Evolutionary conservation across 352 stramenopile species (phyloP).

Genomic region (Globisporangium spinosum): DNA sequence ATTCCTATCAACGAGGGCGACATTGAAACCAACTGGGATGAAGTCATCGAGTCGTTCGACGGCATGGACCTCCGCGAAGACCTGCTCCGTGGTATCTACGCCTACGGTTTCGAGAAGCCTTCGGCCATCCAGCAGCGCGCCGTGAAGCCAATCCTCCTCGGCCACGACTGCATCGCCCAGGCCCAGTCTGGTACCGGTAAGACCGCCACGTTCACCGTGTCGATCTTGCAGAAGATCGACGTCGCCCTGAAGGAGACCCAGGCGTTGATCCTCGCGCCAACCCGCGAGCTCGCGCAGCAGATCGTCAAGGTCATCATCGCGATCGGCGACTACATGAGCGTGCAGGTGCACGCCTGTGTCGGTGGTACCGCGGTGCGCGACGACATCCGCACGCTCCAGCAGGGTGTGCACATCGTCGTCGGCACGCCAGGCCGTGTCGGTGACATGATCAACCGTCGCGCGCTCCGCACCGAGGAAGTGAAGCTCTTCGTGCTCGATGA

Average conservation of each 20-base stretch:
- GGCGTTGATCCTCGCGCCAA: constrained; percentile 98
- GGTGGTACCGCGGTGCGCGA: constrained; percentile 97
- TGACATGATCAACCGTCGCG: constrained; percentile 99
- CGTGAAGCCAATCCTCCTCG: constrained; percentile 97
- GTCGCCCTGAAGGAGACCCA: constrained; percentile 94
- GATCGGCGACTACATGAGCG: constrained; percentile 95
- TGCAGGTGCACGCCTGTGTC: constrained; percentile 97
- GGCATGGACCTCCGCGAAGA: constrained; percentile 98
- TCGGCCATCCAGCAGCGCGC: constrained; percentile 99
- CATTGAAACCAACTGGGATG: constrained; percentile 98
- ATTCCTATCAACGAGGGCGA: constrained; percentile 88
- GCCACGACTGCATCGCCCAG: constrained; percentile 98
- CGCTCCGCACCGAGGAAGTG: constrained; percentile 93
- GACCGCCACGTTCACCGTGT: constrained; percentile 99
- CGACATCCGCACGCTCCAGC: constrained; percentile 97
- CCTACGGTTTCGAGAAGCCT: constrained; percentile 99
- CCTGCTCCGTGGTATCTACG: constrained; percentile 99
- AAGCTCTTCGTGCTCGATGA: constrained; percentile 99
- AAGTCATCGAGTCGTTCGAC: constrained; percentile 98
- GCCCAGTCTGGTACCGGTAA: constrained; percentile 99
- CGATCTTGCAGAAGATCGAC: constrained; percentile 98
- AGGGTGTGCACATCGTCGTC: constrained; percentile 97
- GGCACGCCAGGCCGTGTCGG: constrained; percentile 98
- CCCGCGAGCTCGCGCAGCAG: constrained; percentile 98
- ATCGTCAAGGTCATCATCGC: constrained; percentile 98